These are phyloP conservation scores for Wickerhamomyces mucosus DNA, from an alignment of 805 yeast genomes.

Conservation along the genomic window DNA sequence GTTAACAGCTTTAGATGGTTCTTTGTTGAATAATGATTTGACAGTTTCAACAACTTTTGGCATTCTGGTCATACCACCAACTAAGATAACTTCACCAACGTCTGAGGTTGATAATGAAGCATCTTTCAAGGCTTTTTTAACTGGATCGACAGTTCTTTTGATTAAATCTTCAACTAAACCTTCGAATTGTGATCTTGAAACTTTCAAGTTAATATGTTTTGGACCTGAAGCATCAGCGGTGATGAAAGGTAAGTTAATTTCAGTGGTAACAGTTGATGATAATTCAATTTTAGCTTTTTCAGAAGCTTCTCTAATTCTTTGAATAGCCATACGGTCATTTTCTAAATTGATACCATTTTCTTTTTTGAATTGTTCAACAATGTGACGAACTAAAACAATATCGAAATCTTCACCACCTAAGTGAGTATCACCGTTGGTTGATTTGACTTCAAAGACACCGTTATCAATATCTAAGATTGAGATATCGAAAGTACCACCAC, in stretches of 20 bases:
- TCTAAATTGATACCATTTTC: constrained; percentile 28
- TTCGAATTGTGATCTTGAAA: constrained; percentile 66
- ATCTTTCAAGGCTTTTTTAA: constrained; percentile 67
- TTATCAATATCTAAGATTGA: constrained; percentile 70
- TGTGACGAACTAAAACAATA: constrained; percentile 47
- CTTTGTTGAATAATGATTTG: constrained; percentile 47
- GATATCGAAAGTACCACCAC: constrained; percentile 83
- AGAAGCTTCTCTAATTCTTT: constrained; percentile 71
- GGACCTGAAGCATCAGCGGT: constrained; percentile 36
- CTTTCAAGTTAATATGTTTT: constrained; percentile 48
- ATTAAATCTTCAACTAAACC: constrained; percentile 56
- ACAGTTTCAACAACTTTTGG: constrained; percentile 68
- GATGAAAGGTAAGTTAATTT: constrained; percentile 65
- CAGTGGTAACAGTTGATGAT: constrained; percentile 54
- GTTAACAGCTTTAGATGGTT: constrained; percentile 68
- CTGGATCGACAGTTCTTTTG: constrained; percentile 63
- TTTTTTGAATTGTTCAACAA: constrained; percentile 46
- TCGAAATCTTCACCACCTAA: constrained; percentile 85
- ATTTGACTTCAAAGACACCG: constrained; percentile 73
- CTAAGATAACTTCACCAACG: constrained; percentile 67
- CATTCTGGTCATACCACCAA: constrained; percentile 90
- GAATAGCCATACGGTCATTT: constrained; percentile 41
- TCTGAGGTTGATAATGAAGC: constrained; percentile 59
- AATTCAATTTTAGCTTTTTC: constrained; percentile 72
- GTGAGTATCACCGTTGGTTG: constrained; percentile 80